These are phyloP conservation scores for Pestalotiopsis sp. DNA, from an alignment of 2,329 filamentous ascomycete genomes.

Conservation along the genomic window DNA sequence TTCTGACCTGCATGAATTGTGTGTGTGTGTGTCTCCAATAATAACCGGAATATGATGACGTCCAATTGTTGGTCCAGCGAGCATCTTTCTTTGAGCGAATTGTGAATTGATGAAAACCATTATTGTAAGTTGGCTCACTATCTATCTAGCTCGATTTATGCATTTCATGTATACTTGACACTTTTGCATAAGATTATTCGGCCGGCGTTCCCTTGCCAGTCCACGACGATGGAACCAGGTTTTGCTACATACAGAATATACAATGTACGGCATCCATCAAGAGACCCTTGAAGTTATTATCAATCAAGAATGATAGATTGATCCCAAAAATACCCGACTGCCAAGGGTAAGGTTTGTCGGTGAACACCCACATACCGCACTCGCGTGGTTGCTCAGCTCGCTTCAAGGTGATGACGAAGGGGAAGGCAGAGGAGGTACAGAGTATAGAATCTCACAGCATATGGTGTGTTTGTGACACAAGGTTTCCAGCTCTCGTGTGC, in stretches of 20 bases:
- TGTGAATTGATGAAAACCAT: not conserved
- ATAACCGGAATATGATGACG: not conserved
- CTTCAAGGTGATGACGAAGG: no score
- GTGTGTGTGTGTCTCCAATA: not conserved
- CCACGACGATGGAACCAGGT: not conserved
- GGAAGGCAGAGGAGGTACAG: no score
- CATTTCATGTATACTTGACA: no score
- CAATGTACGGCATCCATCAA: not conserved
- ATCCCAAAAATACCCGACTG: not conserved
- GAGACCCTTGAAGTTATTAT: not conserved
- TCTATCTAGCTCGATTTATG: no score
- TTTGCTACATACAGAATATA: not conserved
- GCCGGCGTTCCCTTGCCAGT: not conserved
- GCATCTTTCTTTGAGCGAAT: not conserved
- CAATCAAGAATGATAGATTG: not conserved
- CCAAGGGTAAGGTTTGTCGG: no score
- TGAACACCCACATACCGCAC: no score
- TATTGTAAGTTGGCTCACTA: no score
- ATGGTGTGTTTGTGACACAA: not conserved
- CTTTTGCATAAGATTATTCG: not conserved
- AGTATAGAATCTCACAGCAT: not conserved
- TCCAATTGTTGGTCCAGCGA: not conserved
- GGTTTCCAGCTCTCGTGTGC: not conserved
- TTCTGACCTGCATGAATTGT: not conserved
- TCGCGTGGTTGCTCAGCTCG: no score